Percentiles rank a stretch among this genome's conserved stretches.
Conservation (phyloP, 345 rosid genomes). For the Ceriops decandra region DNA sequence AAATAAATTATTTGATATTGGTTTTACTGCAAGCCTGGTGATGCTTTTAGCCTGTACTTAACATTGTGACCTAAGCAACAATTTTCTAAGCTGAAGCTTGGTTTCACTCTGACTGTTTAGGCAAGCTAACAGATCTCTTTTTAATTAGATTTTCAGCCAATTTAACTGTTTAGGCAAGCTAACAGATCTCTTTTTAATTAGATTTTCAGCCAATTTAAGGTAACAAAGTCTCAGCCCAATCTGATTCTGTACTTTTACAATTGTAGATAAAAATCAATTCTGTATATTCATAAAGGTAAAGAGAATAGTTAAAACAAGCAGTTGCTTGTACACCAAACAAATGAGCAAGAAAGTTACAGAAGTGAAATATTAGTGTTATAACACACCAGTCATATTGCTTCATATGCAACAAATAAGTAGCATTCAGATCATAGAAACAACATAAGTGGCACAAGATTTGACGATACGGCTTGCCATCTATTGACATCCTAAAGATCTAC, state of each 20-base stretch:
- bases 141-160: not conserved
- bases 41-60: not conserved
- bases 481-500: conserved; percentile 27
- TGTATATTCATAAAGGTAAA: not conserved
- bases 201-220: not conserved
- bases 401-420: not conserved
- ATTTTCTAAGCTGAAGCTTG: not conserved
- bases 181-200: not conserved
- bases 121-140: not conserved
- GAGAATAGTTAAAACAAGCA: not conserved
- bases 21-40: not conserved
- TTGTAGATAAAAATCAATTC: not conserved
- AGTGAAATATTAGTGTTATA: not conserved
- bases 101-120: not conserved
- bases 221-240: not conserved
- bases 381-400: not conserved
- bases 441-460: not conserved
- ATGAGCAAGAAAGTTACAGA: not conserved
- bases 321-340: not conserved
- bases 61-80: not conserved
- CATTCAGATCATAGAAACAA: not conserved
- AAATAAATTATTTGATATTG: not conserved
- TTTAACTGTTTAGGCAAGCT: not conserved
- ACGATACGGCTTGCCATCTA: not conserved
- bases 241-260: not conserved